Percentiles rank a stretch among this genome's conserved stretches.
Evolutionary conservation across 371 early-diverging fungal species (phyloP).

Genomic region (Mucor plumbeus): DNA sequence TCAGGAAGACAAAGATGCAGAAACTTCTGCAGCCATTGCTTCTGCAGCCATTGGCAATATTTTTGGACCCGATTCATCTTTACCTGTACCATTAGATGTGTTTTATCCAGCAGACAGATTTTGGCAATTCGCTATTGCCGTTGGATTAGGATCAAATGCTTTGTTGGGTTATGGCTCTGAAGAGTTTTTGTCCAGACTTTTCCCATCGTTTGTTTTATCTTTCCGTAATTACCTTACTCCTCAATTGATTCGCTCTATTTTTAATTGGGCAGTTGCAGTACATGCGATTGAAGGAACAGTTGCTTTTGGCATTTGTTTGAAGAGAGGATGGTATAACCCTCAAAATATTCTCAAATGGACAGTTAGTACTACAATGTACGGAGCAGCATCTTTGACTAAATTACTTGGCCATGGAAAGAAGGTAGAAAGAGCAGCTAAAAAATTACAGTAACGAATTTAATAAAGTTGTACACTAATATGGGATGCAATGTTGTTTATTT

Average conservation of each 20-base stretch:
- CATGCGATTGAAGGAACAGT: conserved; percentile 31
- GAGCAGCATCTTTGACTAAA: conserved; percentile 34
- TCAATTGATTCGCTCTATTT: conserved; percentile 4
- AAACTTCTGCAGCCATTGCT: conserved; percentile 20
- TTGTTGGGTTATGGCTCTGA: conserved; percentile 33
- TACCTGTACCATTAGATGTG: conserved; percentile 28
- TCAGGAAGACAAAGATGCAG: conserved; percentile 22
- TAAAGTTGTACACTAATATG: background rate
- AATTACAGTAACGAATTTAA: background rate
- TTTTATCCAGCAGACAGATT: conserved; percentile 31
- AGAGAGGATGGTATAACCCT: conserved; percentile 47
- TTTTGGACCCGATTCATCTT: background rate
- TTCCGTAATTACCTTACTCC: conserved; percentile 20
- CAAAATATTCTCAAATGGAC: conserved; percentile 45
- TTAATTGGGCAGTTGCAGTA: conserved; percentile 13
- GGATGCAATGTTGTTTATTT: background rate
- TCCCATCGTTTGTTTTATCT: conserved; percentile 15
- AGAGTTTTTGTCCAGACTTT: conserved; percentile 12
- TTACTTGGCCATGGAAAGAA: conserved; percentile 29
- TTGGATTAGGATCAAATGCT: conserved; percentile 22
- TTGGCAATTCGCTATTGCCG: conserved; percentile 16
- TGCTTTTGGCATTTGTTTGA: conserved; percentile 37
- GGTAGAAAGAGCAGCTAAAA: conserved; percentile 13
- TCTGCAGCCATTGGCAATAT: conserved; percentile 10
- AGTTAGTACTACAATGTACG: conserved; percentile 38